These are phyloP conservation scores for Suillus variegatus DNA, from an alignment of 768 basidiomycete species.

Conservation along the genomic window DNA sequence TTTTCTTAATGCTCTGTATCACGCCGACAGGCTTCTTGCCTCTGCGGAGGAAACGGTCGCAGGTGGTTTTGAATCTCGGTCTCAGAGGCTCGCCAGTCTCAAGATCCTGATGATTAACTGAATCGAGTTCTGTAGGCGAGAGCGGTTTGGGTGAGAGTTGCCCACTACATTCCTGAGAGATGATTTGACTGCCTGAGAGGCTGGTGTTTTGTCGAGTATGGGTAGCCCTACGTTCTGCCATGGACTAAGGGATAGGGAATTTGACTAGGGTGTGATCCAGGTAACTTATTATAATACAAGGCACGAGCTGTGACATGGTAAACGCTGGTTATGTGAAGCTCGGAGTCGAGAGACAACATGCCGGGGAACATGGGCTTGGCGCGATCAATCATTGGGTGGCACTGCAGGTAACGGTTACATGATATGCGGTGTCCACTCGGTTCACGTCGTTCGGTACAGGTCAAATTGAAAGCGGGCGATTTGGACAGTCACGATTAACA, in stretches of 20 bases:
- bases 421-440: neutral
- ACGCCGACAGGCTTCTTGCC: constrained; percentile 48
- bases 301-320: neutral
- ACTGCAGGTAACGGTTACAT: neutral
- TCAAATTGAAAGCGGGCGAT: too few relatives aligned
- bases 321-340: constrained; percentile 4
- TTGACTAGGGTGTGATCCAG: neutral
- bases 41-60: constrained; percentile 20
- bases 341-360: neutral
- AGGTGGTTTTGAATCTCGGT: constrained; percentile 1
- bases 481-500: too few relatives aligned
- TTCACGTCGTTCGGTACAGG: neutral
- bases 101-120: neutral
- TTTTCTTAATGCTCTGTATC: constrained; percentile 43
- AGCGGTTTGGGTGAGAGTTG: neutral
- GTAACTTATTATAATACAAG: neutral
- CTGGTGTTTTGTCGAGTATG: neutral
- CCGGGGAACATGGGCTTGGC: constrained; percentile 6
- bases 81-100: neutral
- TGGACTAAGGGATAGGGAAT: neutral
- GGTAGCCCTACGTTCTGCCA: constrained; percentile 7
- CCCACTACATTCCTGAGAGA: neutral
- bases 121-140: neutral
- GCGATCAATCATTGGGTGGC: neutral
- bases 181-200: neutral